Evolutionary conservation across 768 basidiomycete genomes (phyloP), one percentile per base, ranked within the genome.

Genomic region (Thelephora ganbajun): DNA sequence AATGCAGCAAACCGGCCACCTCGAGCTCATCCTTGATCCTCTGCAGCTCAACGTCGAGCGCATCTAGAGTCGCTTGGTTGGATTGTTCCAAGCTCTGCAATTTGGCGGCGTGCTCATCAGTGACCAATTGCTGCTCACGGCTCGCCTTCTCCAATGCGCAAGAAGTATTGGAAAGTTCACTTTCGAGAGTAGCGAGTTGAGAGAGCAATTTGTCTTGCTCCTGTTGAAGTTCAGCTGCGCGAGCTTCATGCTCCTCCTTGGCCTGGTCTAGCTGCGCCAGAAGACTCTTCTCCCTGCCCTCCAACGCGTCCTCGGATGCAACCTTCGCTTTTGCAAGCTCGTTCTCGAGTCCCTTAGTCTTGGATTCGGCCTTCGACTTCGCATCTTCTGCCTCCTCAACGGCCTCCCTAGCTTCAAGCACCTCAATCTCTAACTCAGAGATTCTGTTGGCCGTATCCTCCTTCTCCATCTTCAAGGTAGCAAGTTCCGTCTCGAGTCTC

Each of bases 351-450:
- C 56, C 53, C 50, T 73, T 69, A 26, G 83, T 64, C 42, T 64
- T 72, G 11, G 64, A 60, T 35, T 71, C 56, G 11, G 70, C 60
- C 50, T 66, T 65, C 42, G 64, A 66, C 44, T 71, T 74, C 26
- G 71, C 71, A 48, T 86, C 85, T 55, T 83, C 79, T 5, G 71
- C 65, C 16, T 62, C 62, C 54, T 89, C 87, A 51, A 76, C 74
- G 36, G 67, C 67, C 58, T 91, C 87, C 60, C 72, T 84, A 50
- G 81, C 57, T 63, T 90, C 87, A 49, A 89, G 61, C 36, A 88
- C 71, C 59, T 90, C 85, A 44, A 91, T 66, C 65, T 91, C 88
- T 20, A 88, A 68, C 56, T 91, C 87, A 0, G 83, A 85, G 3
- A 89, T 66, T 61, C 79, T 86, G 57, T 65, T 68, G 7, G 79